Percentiles rank a stretch among this genome's conserved stretches.
These are phyloP conservation scores for Xylaria telfairii DNA, from an alignment of 495 filamentous ascomycete genomes.

Conservation along the genomic window DNA sequence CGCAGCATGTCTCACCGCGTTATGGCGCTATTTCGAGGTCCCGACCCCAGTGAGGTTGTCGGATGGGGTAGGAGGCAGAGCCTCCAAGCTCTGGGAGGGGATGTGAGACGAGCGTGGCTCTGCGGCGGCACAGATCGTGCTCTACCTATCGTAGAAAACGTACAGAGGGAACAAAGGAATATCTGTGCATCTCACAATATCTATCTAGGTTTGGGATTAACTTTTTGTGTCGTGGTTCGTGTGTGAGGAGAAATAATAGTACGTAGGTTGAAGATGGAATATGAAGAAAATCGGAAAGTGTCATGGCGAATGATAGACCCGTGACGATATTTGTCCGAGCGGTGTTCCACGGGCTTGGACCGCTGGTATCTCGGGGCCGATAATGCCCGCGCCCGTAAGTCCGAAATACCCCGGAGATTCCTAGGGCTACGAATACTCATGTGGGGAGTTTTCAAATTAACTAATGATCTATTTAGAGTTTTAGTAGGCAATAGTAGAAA, in stretches of 20 bases:
- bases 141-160: neutral
- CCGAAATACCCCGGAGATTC: neutral
- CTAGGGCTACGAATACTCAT: neutral
- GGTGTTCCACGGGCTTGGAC: conserved; percentile 12
- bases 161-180: neutral
- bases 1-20: conserved; percentile 34
- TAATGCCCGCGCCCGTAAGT: conserved; percentile 25
- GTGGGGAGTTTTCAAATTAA: too few relatives aligned
- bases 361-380: conserved; percentile 18
- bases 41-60: neutral
- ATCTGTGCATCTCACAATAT: neutral
- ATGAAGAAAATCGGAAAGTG: conserved; percentile 1
- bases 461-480: neutral
- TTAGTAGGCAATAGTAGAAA: neutral
- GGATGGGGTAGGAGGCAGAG: conserved; percentile 15
- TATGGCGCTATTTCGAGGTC: neutral
- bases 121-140: neutral
- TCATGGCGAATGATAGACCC: neutral
- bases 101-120: neutral
- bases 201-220: neutral
- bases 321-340: conserved; percentile 22
- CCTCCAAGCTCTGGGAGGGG: neutral
- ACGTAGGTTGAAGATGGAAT: neutral
- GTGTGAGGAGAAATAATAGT: neutral
- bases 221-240: neutral